phyloP scores from a whole-genome alignment of 768 basidiomycete species.

The Russula brevipes region DNA sequence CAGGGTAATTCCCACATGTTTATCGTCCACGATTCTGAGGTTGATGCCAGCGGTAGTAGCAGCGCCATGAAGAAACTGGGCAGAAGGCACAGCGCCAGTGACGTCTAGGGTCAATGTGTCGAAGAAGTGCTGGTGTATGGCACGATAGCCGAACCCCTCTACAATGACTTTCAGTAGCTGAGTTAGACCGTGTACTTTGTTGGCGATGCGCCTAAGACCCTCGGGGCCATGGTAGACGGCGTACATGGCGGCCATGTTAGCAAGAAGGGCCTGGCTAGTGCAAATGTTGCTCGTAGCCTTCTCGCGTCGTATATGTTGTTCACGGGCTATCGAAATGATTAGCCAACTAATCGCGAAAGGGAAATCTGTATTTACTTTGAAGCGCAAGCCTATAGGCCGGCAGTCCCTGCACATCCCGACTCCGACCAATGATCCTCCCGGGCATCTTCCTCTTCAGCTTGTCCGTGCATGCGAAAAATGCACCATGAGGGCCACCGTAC shows the following conservation, averaged over 20 bases:
- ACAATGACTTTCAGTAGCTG: constrained; percentile 65
- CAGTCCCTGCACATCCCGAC: constrained; percentile 77
- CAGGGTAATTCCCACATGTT: constrained; percentile 79
- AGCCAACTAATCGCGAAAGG: neutral
- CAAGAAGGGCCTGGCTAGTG: constrained; percentile 94
- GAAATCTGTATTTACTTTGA: constrained; percentile 62
- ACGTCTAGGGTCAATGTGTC: constrained; percentile 85
- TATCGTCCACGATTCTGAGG: constrained; percentile 69
- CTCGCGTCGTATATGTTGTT: constrained; percentile 96
- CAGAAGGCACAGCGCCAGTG: constrained; percentile 49
- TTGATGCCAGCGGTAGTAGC: constrained; percentile 71
- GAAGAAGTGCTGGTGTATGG: constrained; percentile 75
- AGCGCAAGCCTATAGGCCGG: constrained; percentile 89
- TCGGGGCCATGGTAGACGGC: constrained; percentile 93
- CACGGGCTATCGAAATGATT: constrained; percentile 57
- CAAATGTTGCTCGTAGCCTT: constrained; percentile 99
- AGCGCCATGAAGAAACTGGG: constrained; percentile 60
- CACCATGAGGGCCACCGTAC: constrained; percentile 97
- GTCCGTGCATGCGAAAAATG: constrained; percentile 93
- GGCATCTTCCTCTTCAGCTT: constrained; percentile 96
- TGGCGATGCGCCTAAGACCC: constrained; percentile 78
- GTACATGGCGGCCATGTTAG: constrained; percentile 99
- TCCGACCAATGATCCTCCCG: constrained; percentile 90
- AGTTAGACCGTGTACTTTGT: constrained; percentile 86
- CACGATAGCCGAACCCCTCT: constrained; percentile 67